Base-by-base conservation (phyloP, 2,329 filamentous ascomycete species). In the Calonectria fujianensis region DNA sequence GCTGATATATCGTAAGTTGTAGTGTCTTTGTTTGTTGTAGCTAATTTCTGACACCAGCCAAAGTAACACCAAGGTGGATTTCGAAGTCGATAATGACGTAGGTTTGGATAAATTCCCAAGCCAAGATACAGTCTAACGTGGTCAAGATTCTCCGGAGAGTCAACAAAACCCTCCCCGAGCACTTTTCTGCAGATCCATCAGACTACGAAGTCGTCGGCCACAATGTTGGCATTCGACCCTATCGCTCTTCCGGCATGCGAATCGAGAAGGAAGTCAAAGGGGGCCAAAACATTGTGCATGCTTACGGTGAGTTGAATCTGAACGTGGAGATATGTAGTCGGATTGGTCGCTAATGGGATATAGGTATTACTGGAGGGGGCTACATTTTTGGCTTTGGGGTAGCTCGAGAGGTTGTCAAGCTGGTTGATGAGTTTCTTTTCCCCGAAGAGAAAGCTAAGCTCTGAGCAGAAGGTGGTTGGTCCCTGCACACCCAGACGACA, bases 141-240 rank as follows among this genome's bases (percentile, higher is more conserved):
- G 4, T 20, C 24, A 14, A 63, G 35, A 63, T 63, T 63, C 14
- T 63, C 11, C 39, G 24, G 16, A 29, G 57, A 63, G 37, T 41
- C 1, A 63, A 63, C 35, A 41, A 63, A 8, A 63, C 35, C 6
- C 16, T 41, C 2, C 57, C 57, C 27, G 13, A 29, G 27, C 24
- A 63, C 9, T 63, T 41, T 24, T 63, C 57, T 10, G 35, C 37
- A 11, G 57, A 41, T 41, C 24, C 39, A 29, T 63, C 16, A 3
- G 57, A 41, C 7, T 63, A 63, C 16, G 14, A 41, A 10, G 37
- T 63, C 29, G 57, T 63, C 24, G 37, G 57, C 7, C 57, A 63
- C 14, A 41, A 63, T 41, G 57, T 63, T 41, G 57, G 57, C 1
- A 63, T 63, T 24, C 57, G 35, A 29, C 57, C 57, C 20, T 63